Conservation (phyloP, 2,329 filamentous ascomycete species). For the Shiraia sp. region DNA sequence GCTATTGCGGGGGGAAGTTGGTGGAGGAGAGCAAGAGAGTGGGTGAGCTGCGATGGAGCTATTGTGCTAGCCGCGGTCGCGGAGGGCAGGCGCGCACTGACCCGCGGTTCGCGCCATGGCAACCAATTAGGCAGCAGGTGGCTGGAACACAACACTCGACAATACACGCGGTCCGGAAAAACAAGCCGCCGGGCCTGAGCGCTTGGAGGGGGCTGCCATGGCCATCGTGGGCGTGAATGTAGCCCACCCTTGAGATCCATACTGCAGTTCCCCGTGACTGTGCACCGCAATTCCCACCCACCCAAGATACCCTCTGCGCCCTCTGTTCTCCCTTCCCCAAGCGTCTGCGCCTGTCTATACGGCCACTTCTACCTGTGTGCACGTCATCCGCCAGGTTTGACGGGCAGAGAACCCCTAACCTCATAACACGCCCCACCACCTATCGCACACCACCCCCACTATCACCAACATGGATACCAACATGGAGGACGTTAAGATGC, state of each 20-base stretch:
- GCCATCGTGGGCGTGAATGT: too few species aligned
- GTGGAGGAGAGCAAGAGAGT: neutral
- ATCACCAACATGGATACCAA: slow-evolving; percentile 83
- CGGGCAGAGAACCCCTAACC: slow-evolving; percentile 40
- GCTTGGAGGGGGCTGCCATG: too few species aligned
- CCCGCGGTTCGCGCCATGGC: too few species aligned
- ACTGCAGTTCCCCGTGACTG: too few species aligned
- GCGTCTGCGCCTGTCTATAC: slow-evolving; percentile 4
- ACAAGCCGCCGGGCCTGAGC: too few species aligned
- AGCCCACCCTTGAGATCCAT: too few species aligned
- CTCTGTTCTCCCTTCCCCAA: slow-evolving; percentile 2
- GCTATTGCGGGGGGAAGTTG: slow-evolving; percentile 11
- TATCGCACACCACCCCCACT: slow-evolving; percentile 17
- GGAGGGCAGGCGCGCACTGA: neutral
- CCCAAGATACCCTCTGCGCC: slow-evolving; percentile 8
- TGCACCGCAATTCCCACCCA: too few species aligned
- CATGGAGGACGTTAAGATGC: slow-evolving; percentile 96
- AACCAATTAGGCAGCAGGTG: too few species aligned
- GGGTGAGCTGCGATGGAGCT: neutral
- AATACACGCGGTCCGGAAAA: too few species aligned
- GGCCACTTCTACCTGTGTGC: slow-evolving; percentile 21
- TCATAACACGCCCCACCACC: slow-evolving; percentile 33
- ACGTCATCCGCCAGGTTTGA: slow-evolving; percentile 46
- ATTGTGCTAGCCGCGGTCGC: neutral
- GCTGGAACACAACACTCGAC: too few species aligned